These are phyloP conservation scores for Aspergillus quadrilineatus DNA, from an alignment of 2,329 filamentous ascomycete genomes.

Conservation along the genomic window DNA sequence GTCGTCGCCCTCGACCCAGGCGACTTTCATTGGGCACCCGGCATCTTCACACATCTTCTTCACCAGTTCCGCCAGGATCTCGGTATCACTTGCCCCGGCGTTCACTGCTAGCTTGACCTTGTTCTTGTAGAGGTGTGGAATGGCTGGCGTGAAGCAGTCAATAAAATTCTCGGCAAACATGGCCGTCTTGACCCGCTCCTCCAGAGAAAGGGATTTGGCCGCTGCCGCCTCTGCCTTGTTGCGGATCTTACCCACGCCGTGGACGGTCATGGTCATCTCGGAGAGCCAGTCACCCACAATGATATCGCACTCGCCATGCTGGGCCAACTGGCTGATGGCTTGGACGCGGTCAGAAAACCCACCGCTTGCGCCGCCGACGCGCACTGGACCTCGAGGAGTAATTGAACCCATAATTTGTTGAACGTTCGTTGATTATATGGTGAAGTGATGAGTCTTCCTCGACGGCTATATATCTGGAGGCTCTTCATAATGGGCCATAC, in stretches of 20 bases:
- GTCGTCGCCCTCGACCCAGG: conserved; percentile 13
- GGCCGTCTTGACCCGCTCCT: background rate
- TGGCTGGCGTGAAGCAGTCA: conserved; percentile 1
- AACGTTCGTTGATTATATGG: too few species aligned
- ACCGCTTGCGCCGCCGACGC: background rate
- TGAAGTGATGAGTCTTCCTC: background rate
- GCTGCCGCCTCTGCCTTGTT: background rate
- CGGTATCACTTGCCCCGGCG: background rate
- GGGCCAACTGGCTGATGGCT: background rate
- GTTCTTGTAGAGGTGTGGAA: background rate
- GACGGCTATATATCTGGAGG: background rate
- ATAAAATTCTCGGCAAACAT: conserved; percentile 5
- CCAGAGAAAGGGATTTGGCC: background rate
- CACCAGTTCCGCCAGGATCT: background rate
- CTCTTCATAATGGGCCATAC: background rate
- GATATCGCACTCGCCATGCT: conserved; percentile 4
- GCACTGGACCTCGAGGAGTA: background rate
- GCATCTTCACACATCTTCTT: conserved; percentile 4
- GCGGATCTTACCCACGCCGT: background rate
- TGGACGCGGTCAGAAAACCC: background rate
- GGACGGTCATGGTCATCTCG: conserved; percentile 21
- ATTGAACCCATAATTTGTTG: background rate
- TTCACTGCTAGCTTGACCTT: background rate
- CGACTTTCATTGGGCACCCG: conserved; percentile 8
- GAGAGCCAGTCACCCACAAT: conserved; percentile 39